These are phyloP conservation scores for Blepharisma undulans DNA, from an alignment of 169 alveolate species.

Conservation along the genomic window DNA sequence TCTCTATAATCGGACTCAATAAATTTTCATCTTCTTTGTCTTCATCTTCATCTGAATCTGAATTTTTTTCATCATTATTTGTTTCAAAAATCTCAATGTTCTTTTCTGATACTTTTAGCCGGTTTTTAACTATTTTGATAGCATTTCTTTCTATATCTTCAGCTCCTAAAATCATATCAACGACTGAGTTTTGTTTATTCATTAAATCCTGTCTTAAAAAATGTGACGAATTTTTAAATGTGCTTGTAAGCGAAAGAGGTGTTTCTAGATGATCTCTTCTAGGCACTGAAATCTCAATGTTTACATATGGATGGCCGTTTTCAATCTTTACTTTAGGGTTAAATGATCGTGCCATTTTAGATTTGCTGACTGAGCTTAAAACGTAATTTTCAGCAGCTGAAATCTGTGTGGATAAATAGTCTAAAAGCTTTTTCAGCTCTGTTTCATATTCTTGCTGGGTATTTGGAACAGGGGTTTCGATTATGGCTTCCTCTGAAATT, in stretches of 20 bases:
- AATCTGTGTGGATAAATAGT: not conserved
- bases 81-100: not conserved
- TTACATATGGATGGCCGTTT: not conserved
- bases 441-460: not conserved
- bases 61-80: not conserved
- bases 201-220: not conserved
- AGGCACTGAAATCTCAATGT: not conserved
- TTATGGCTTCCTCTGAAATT: not conserved
- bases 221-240: not conserved
- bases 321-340: not conserved
- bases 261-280: not conserved
- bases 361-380: not conserved
- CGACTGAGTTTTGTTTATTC: not conserved
- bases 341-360: not conserved
- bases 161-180: not conserved
- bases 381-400: not conserved
- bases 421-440: not conserved
- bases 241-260: not conserved
- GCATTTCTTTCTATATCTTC: not conserved
- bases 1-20: not conserved
- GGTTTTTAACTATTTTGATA: not conserved
- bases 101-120: not conserved
- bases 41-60: not conserved
- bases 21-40: not conserved
- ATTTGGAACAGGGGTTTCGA: not conserved